These are phyloP conservation scores for Dalbergia oliveri DNA, from an alignment of 306 rosid genomes.

Conservation along the genomic window DNA sequence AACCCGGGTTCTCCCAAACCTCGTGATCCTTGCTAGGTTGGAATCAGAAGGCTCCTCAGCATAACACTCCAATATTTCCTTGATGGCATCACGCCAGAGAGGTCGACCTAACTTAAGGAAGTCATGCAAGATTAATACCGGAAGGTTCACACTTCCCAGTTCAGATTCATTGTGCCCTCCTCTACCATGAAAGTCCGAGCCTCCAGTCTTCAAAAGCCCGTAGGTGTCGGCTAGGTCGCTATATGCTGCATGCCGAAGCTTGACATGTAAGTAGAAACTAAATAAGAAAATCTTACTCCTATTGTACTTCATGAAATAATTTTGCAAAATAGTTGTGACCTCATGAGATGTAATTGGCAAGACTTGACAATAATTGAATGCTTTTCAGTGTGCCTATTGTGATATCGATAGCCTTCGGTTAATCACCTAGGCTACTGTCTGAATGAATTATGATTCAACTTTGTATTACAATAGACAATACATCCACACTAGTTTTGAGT, in stretches of 20 bases:
- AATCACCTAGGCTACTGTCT: slow-evolving; percentile 1
- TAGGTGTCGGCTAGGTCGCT: slow-evolving; percentile 82
- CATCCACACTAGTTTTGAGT: slow-evolving; percentile 30
- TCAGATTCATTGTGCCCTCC: slow-evolving; percentile 85
- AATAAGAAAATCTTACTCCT: slow-evolving; percentile 20
- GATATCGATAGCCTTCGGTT: slow-evolving; percentile 1
- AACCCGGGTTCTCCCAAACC: slow-evolving; percentile 67
- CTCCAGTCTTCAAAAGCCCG: slow-evolving; percentile 92
- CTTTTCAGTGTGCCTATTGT: slow-evolving; percentile 1
- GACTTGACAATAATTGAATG: neutral
- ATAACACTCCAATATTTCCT: slow-evolving; percentile 66
- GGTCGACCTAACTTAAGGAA: slow-evolving; percentile 87
- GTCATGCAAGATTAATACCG: slow-evolving; percentile 69
- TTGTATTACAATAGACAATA: slow-evolving; percentile 4
- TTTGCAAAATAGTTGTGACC: slow-evolving; percentile 10
- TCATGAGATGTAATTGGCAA: neutral
- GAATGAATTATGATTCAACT: neutral
- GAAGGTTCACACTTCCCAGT: slow-evolving; percentile 95
- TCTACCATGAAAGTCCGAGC: slow-evolving; percentile 92
- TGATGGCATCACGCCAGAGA: slow-evolving; percentile 83
- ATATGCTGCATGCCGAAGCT: slow-evolving; percentile 64
- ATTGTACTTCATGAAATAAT: slow-evolving; percentile 14
- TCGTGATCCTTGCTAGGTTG: slow-evolving; percentile 66
- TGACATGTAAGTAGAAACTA: slow-evolving; percentile 2
- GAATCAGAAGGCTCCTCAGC: slow-evolving; percentile 86